Conservation (phyloP, 2,329 filamentous ascomycete genomes). For the Neonectria hederae region DNA sequence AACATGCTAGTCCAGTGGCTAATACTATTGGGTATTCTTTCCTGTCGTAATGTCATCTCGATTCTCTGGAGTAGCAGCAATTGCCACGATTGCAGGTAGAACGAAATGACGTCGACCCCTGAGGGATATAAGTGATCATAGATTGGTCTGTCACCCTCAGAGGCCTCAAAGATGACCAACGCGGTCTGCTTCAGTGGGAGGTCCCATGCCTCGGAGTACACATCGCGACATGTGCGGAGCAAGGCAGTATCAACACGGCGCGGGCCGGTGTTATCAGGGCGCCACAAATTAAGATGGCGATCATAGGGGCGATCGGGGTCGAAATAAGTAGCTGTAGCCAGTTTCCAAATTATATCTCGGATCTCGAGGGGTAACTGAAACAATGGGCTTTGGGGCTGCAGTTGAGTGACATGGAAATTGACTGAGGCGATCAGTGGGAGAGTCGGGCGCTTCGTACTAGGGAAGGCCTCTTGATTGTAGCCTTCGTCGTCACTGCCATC, state of each 20-base stretch:
- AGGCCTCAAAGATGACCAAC: conserved; percentile 9
- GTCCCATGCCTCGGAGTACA: conserved; percentile 17
- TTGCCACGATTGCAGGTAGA: conserved; percentile 18
- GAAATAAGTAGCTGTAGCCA: conserved; percentile 2
- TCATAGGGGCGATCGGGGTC: conserved; percentile 8
- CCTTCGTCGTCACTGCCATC: no score
- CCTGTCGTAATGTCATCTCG: conserved; percentile 12
- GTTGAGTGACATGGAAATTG: not conserved
- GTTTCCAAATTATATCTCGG: conserved; percentile 2
- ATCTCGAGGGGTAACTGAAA: conserved; percentile 13
- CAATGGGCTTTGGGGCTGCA: conserved; percentile 3
- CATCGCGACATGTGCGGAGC: conserved; percentile 17
- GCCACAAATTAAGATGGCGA: conserved; percentile 2
- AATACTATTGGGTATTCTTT: not conserved
- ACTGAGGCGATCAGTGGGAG: conserved; percentile 4
- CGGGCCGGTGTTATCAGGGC: conserved; percentile 5
- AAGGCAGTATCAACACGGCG: conserved; percentile 5
- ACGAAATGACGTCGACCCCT: not conserved
- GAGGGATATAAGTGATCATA: not conserved
- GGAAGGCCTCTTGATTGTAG: no score
- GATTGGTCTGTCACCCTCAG: not conserved
- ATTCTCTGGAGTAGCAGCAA: conserved; percentile 10
- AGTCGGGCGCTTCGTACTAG: not conserved
- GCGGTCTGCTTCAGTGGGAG: conserved; percentile 13
- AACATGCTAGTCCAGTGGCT: not conserved